Evolutionary conservation across 768 basidiomycete species (phyloP), one percentile per base, ranked within the genome.

Genomic region (Trametopsis cervina): DNA sequence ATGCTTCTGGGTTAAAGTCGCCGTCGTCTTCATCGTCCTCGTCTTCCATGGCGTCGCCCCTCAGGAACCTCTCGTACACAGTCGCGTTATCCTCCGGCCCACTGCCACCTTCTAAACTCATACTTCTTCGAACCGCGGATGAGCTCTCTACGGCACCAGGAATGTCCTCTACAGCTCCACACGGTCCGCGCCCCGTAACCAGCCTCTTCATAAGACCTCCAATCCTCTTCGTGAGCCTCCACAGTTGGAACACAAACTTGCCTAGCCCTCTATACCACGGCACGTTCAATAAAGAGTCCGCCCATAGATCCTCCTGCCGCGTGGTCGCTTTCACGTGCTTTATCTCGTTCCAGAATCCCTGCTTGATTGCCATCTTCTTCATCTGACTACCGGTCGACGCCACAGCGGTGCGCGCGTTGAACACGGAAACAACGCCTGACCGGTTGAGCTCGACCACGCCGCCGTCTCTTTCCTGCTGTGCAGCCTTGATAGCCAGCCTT

Each of bases 11-110:
- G 17, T 51, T 51, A 46, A 61, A 70, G n/a, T 52, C 51, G 2
- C 72, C 73, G 13, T 69, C 70, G 13, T 71, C 71, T 44, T 75
- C 29, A 33, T 33, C 29, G 15, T 33, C 74, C 41, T 76, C 75
- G 47, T 77, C 77, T 49, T 66, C 70, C 15, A 78, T 57, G 4
- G 58, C 66, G 45, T 85, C 83, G 10, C 81, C 85, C 13, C 73
- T 68, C 51, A 85, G 63, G 55, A 87, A 86, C 25, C 75, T 68
- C 49, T 65, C 62, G 59, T 85, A 85, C 1, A 74, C 49, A 29
- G 71, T 69, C 22, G 58, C 64, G 4, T 71, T 70, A 20, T 54
- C 66, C 38, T 51, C 52, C n/a, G 54, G 52, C 42, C 47, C 13
- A 55, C 54, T 23, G 46, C 53, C n/a, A 15, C 9, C 9, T 15